Conservation (phyloP, 2,329 filamentous ascomycete genomes). For the Pseudogymnoascus destructans region DNA sequence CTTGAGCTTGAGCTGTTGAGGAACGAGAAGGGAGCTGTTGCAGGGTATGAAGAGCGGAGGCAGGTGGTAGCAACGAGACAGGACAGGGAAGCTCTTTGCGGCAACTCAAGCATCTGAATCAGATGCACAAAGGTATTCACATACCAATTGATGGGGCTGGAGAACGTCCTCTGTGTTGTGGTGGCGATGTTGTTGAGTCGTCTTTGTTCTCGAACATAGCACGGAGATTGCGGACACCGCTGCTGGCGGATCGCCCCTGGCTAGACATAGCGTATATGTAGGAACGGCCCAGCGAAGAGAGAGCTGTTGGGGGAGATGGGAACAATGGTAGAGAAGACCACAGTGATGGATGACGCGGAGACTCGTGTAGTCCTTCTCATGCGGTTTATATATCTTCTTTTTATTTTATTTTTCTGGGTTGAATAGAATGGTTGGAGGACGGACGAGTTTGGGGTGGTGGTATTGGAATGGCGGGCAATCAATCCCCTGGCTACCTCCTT, state of each 20-base stretch:
- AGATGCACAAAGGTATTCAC: not conserved
- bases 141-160: slow-evolving; percentile 31
- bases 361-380: not conserved
- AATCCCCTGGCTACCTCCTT: not conserved
- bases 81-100: not conserved
- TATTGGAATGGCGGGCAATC: not conserved
- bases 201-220: slow-evolving; percentile 70
- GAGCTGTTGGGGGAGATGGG: not conserved
- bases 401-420: not conserved
- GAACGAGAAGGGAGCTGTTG: not conserved
- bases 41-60: not conserved
- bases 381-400: not conserved
- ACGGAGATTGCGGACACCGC: slow-evolving; percentile 47
- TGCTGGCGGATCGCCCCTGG: slow-evolving; percentile 27
- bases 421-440: not conserved
- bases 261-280: slow-evolving; percentile 11
- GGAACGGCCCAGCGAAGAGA: not conserved
- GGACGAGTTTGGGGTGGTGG: not conserved
- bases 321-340: not conserved
- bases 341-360: slow-evolving; percentile 3
- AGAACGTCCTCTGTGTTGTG: slow-evolving; percentile 51
- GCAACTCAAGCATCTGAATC: not conserved
- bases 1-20: not conserved
- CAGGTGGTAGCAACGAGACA: not conserved
- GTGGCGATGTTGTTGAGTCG: slow-evolving; percentile 40